Percentiles rank a stretch among this genome's conserved stretches.
phyloP scores from a whole-genome alignment of 352 stramenopile species.

The Globisporangium viniferum region DNA sequence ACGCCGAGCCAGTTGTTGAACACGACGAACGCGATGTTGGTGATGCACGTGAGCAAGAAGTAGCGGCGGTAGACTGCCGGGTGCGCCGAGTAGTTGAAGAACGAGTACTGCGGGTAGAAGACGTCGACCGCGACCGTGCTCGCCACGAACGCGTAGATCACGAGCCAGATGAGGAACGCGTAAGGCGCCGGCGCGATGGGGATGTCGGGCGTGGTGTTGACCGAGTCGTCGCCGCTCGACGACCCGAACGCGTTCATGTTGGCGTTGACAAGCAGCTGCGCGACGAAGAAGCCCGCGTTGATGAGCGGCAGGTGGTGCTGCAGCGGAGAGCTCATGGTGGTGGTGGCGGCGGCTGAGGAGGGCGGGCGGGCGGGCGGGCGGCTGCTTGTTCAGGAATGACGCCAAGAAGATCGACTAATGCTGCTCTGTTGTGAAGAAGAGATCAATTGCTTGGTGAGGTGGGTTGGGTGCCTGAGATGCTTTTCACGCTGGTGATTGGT shows the following conservation, averaged over 20 bases:
- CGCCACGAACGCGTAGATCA: conserved; percentile 44
- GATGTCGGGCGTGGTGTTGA: conserved; percentile 18
- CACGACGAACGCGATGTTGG: conserved; percentile 44
- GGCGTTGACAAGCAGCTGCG: conserved; percentile 16
- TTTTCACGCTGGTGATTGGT: conserved; percentile 1
- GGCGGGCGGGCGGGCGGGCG: neutral
- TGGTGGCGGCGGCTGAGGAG: neutral
- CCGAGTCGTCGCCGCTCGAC: neutral
- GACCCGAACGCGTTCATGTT: conserved; percentile 14
- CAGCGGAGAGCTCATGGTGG: conserved; percentile 14
- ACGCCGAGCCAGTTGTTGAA: conserved; percentile 27
- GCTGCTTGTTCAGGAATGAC: conserved; percentile 9
- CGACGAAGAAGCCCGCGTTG: conserved; percentile 14
- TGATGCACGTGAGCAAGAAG: conserved; percentile 51
- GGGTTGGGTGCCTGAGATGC: conserved; percentile 7
- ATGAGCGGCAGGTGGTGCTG: conserved; percentile 20
- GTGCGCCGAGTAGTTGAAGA: conserved; percentile 49
- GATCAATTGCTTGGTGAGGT: neutral
- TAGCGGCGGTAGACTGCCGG: conserved; percentile 47
- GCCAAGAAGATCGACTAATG: conserved; percentile 6
- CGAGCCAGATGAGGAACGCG: conserved; percentile 51
- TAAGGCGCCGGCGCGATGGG: conserved; percentile 44
- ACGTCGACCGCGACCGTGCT: conserved; percentile 47
- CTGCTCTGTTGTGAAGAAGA: neutral
- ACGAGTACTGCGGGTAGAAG: conserved; percentile 54